A percentile compares a stretch with the other conserved stretches of the same genome.
Evolutionary conservation across 306 rosid genomes (phyloP).

Genomic region (Trifolium subterraneum): DNA sequence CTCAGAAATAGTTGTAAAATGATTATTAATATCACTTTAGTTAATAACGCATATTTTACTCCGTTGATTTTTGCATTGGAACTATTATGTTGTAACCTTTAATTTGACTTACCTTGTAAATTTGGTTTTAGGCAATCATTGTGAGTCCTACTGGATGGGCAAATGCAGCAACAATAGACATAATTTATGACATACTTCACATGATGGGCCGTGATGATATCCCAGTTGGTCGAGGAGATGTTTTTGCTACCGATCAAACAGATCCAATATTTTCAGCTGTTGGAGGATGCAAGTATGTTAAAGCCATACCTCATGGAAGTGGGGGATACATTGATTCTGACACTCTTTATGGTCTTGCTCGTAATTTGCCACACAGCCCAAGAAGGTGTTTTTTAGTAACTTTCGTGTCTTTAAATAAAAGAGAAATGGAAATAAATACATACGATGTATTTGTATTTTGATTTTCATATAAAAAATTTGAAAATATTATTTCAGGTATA

Average conservation of each 20-base stretch:
- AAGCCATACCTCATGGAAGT: conserved; percentile 92
- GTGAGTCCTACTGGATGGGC: conserved; percentile 98
- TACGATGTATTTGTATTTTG: too few species aligned
- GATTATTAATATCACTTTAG: too few species aligned
- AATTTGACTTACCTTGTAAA: background rate
- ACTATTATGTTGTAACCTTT: background rate
- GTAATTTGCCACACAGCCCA: conserved; percentile 78
- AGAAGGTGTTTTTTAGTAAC: conserved; percentile 60
- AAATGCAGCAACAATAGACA: conserved; percentile 83
- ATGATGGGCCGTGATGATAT: conserved; percentile 99
- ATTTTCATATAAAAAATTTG: too few species aligned
- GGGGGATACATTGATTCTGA: conserved; percentile 91
- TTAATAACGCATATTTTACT: too few species aligned
- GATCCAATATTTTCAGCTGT: conserved; percentile 57
- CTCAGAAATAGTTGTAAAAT: too few species aligned
- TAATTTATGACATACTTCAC: conserved; percentile 82
- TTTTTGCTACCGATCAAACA: conserved; percentile 72
- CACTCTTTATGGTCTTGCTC: conserved; percentile 94
- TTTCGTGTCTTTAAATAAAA: background rate
- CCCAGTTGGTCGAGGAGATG: conserved; percentile 85
- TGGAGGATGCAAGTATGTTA: conserved; percentile 77
- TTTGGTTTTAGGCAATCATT: conserved; percentile 70
- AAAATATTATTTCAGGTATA: conserved; percentile 58
- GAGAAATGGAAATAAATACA: too few species aligned
- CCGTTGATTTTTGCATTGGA: background rate